Evolutionary conservation across 1,284 basidiomycete genomes (phyloP), one percentile per base, ranked within the genome.

Genomic region (Afroboletus lepidellus): DNA sequence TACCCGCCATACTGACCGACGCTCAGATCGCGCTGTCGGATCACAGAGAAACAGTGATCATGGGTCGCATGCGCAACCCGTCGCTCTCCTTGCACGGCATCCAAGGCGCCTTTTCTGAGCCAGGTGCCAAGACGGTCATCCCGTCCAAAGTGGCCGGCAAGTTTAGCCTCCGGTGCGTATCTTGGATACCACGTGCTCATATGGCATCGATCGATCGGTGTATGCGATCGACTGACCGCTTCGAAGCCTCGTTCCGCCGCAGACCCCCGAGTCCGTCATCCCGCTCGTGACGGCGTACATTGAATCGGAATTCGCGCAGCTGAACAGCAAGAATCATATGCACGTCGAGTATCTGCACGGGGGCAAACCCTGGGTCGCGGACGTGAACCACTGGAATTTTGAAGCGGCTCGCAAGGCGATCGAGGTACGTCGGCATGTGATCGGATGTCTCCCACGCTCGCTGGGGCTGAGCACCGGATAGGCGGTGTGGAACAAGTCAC

Each of bases 11-110:
- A 9, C 41, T 48, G 5, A 65, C 11, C 7, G 15, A 37, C 41
- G 25, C 9, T 13, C 25, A 63, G 68, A 63, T 69, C 20, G 87
- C 92, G 0, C 69, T 98, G 44, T 87, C 85, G 5, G 74, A 83
- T 11, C 88, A 96, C 71, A 95, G 94, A 70, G 83, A 87, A 29
- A 75, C 79, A n/a, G 87, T 92, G 5, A 75, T 97, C 44, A 97
- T 96, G 93, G 90, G 86, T 32, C 84, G 92, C 60, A 93, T 93
- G 91, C 80, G 88, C 45, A 82, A 86, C 71, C 93, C 94, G 1
- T 90, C 87, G 56, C 80, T 99, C 54, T 96, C 93, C 4, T 74
- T 99, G 16, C 96, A 99, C 72, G 97, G 96, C 24, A 96, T 99
- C 64, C 94, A 98, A 72, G 96, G 97, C 51, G 97, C 95, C 5